Conservation (phyloP, 2,329 filamentous ascomycete genomes). For the Lithohypha guttulata region DNA sequence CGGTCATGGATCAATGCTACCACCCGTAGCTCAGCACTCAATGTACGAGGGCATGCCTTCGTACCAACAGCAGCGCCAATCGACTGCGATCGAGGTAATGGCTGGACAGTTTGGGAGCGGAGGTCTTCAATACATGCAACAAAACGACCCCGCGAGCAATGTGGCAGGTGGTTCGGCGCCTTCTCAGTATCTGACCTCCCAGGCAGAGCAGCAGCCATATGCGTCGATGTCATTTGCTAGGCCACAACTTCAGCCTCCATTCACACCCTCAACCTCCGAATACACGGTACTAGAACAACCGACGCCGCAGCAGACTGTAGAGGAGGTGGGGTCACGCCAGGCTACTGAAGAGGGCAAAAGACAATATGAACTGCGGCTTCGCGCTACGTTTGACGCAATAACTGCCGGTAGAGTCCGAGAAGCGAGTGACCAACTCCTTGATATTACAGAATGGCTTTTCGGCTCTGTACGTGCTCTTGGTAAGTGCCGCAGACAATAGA, state of each 20-base stretch:
- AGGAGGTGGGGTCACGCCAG: constrained; percentile 33
- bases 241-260: constrained; percentile 41
- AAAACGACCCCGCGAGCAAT: constrained; percentile 50
- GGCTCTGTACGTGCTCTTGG: constrained; percentile 55
- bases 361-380: constrained; percentile 47
- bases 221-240: constrained; percentile 48
- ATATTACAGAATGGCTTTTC: constrained; percentile 57
- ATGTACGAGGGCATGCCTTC: constrained; percentile 65
- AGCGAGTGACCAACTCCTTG: constrained; percentile 47
- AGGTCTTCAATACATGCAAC: constrained; percentile 63
- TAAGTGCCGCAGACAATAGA: constrained; percentile 35
- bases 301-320: constrained; percentile 21
- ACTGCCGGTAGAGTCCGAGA: constrained; percentile 50
- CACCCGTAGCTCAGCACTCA: constrained; percentile 49
- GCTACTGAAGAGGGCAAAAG: constrained; percentile 57
- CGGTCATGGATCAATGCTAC: constrained; percentile 55
- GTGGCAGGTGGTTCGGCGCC: constrained; percentile 47
- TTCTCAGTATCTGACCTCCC: constrained; percentile 55
- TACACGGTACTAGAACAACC: constrained; percentile 30
- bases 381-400: constrained; percentile 61
- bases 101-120: constrained; percentile 48
- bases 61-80: constrained; percentile 55
- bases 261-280: constrained; percentile 43
- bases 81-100: constrained; percentile 67
- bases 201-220: constrained; percentile 47